Evolutionary conservation across 2,329 filamentous ascomycete species (phyloP).

Genomic region (Monosporascus sp.): DNA sequence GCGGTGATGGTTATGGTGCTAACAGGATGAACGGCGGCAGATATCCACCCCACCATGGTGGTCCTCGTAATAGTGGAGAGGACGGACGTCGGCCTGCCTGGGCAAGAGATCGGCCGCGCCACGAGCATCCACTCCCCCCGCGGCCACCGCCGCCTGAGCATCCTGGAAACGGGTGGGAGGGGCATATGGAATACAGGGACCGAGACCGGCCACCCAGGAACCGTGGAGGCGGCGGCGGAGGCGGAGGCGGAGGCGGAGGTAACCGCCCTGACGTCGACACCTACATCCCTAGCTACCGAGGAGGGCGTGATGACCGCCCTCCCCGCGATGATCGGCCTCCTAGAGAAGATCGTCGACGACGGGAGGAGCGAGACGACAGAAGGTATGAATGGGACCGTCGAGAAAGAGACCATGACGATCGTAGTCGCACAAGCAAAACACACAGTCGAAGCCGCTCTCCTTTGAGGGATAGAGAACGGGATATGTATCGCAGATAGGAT

Average conservation of each 20-base stretch:
- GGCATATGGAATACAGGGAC: slow-evolving; percentile 33
- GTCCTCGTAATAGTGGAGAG: slow-evolving; percentile 32
- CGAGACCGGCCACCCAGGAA: slow-evolving; percentile 28
- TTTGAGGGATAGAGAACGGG: slow-evolving; percentile 38
- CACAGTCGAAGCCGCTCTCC: slow-evolving; percentile 43
- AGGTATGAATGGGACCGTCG: slow-evolving; percentile 35
- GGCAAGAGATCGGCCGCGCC: slow-evolving; percentile 41
- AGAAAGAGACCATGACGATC: slow-evolving; percentile 27
- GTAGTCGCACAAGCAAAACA: slow-evolving; percentile 34
- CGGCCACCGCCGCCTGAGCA: slow-evolving; percentile 44
- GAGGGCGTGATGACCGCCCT: slow-evolving; percentile 31
- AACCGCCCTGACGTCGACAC: slow-evolving; percentile 40
- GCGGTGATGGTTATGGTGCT: slow-evolving; percentile 42
- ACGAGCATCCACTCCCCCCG: slow-evolving; percentile 39
- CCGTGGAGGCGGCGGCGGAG: slow-evolving; percentile 20
- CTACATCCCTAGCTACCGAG: slow-evolving; percentile 44
- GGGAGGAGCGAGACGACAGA: slow-evolving; percentile 32
- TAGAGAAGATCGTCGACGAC: slow-evolving; percentile 29
- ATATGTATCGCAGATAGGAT: slow-evolving; percentile 45
- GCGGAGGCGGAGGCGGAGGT: slow-evolving; percentile 13
- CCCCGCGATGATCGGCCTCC: slow-evolving; percentile 31
- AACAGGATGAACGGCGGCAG: slow-evolving; percentile 45
- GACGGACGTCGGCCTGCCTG: slow-evolving; percentile 44
- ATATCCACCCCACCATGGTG: slow-evolving; percentile 32
- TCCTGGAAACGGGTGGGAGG: slow-evolving; percentile 31